phyloP scores from a whole-genome alignment of 306 rosid species.

The Trifolium fragiferum region DNA sequence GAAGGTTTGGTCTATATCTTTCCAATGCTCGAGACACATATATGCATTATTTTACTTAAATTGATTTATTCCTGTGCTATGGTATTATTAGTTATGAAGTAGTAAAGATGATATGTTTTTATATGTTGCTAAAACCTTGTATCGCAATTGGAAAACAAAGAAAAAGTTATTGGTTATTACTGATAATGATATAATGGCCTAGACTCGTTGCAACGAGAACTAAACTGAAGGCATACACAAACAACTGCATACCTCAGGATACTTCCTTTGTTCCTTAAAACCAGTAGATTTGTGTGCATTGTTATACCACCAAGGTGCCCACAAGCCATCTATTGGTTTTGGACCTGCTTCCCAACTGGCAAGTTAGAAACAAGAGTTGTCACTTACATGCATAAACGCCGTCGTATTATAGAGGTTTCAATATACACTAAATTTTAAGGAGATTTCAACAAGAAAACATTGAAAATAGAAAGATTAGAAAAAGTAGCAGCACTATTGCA shows the following conservation, averaged over 20 bases:
- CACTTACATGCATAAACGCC: slow-evolving; percentile 35
- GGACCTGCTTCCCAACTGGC: slow-evolving; percentile 89
- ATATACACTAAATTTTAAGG: not conserved
- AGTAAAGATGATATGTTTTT: no score
- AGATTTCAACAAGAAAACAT: slow-evolving; percentile 16
- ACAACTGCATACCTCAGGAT: slow-evolving; percentile 63
- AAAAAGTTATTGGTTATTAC: no score
- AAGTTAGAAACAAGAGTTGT: slow-evolving; percentile 26
- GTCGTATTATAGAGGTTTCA: slow-evolving; percentile 15
- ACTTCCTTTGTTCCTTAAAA: slow-evolving; percentile 54
- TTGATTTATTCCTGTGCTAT: no score
- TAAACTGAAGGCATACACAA: slow-evolving; percentile 15
- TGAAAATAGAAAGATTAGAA: slow-evolving; percentile 14
- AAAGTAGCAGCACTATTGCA: slow-evolving; percentile 15
- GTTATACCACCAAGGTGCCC: slow-evolving; percentile 93
- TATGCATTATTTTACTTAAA: no score
- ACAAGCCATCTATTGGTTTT: slow-evolving; percentile 75
- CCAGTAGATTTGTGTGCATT: slow-evolving; percentile 64
- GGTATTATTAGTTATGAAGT: no score
- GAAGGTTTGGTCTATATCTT: no score
- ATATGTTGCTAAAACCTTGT: no score
- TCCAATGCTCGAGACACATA: no score
- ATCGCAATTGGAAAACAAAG: no score
- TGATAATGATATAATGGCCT: no score
- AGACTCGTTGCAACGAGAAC: slow-evolving; percentile 14